Conservation (phyloP, 73 alveolate genomes). For the Paramecium octaurelia region DNA sequence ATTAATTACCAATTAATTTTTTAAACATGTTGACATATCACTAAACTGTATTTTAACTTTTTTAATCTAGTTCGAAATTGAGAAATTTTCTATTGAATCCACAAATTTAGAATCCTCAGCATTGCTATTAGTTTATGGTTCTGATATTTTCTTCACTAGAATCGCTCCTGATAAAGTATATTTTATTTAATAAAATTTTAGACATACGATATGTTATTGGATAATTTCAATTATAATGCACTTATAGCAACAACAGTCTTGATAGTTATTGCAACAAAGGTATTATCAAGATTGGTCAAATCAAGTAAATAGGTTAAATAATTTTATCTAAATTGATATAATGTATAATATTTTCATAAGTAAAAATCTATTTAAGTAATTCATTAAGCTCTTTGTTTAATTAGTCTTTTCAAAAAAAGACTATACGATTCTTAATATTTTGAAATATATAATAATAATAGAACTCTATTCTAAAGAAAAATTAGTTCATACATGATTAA, state of each 20-base stretch:
- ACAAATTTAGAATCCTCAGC: conserved; percentile 58
- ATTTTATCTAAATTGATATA: conserved; percentile 12
- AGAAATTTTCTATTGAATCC: conserved; percentile 14
- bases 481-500: background rate
- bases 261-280: background rate
- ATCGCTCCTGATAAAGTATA: conserved; percentile 62
- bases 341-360: background rate
- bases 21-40: background rate
- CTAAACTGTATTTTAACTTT: background rate
- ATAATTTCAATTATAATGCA: conserved; percentile 35
- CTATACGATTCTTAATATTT: background rate
- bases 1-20: conserved; percentile 26
- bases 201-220: conserved; percentile 58
- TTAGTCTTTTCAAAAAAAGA: background rate
- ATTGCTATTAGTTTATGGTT: conserved; percentile 45
- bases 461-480: background rate
- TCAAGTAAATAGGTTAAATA: background rate
- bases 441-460: background rate
- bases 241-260: conserved; percentile 40
- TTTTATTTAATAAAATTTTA: background rate
- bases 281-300: background rate
- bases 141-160: conserved; percentile 36
- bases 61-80: background rate
- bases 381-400: background rate
- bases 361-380: background rate